Evolutionary conservation across 192 early-diverging fungal species (phyloP).

Genomic region (Diversispora epigaea): DNA sequence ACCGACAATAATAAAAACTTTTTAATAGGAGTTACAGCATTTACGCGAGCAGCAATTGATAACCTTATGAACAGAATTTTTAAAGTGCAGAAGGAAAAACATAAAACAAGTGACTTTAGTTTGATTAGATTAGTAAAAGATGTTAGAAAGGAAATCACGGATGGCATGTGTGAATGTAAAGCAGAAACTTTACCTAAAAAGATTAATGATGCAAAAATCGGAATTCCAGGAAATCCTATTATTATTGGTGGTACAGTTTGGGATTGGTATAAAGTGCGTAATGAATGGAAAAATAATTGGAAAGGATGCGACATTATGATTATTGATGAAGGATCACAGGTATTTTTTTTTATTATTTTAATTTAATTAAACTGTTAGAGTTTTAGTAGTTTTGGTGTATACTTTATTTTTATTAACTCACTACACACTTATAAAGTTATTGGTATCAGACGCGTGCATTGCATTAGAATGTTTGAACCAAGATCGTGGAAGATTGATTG

Average conservation of each 20-base stretch:
- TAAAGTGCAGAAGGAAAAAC: conserved; percentile 28
- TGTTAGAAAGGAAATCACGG: background rate
- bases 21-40: conserved; percentile 51
- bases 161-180: conserved; percentile 21
- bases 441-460: conserved; percentile 47
- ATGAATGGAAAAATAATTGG: background rate
- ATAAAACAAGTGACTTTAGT: conserved; percentile 33
- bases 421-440: conserved; percentile 33
- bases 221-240: conserved; percentile 26
- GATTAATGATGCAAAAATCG: conserved; percentile 4
- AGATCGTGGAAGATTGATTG: conserved; percentile 40
- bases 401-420: conserved; percentile 28
- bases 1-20: conserved; percentile 36
- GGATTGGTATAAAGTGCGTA: conserved; percentile 43
- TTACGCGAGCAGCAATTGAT: conserved; percentile 48
- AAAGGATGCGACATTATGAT: conserved; percentile 38
- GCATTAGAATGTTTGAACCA: conserved; percentile 46
- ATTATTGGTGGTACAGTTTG: conserved; percentile 44
- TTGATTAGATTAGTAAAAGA: conserved; percentile 37
- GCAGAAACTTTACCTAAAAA: conserved; percentile 15
- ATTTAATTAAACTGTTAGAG: conserved; percentile 1
- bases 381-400: conserved; percentile 34
- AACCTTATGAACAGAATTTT: conserved; percentile 43
- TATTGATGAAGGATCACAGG: conserved; percentile 44
- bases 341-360: background rate